Evolutionary conservation across 2,329 filamentous ascomycete genomes (phyloP).

Genomic region (Fusarium pseudonygamai): DNA sequence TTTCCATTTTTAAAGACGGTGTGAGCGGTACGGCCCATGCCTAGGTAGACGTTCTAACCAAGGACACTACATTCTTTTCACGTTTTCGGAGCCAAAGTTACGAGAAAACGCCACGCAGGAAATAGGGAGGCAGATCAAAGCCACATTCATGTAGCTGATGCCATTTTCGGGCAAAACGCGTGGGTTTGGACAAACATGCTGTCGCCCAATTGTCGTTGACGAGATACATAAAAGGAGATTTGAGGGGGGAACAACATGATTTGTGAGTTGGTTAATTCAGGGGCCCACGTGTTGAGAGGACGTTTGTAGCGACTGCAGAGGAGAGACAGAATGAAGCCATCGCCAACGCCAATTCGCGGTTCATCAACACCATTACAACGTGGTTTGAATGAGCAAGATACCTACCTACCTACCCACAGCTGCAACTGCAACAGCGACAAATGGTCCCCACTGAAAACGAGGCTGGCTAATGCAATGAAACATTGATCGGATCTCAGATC

Average conservation of each 20-base stretch:
- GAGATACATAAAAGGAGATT: background rate
- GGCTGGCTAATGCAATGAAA: background rate
- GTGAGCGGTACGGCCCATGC: slow-evolving; percentile 38
- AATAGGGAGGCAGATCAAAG: background rate
- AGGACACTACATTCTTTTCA: background rate
- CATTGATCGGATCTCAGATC: background rate
- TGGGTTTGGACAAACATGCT: slow-evolving; percentile 4
- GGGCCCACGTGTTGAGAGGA: background rate
- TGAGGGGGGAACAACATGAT: background rate
- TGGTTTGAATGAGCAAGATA: background rate
- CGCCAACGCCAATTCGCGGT: background rate
- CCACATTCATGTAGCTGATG: slow-evolving; percentile 6
- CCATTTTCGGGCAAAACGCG: background rate
- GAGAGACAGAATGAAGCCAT: background rate
- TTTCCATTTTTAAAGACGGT: background rate
- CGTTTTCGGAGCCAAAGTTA: background rate
- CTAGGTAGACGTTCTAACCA: slow-evolving; percentile 1
- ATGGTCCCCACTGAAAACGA: background rate
- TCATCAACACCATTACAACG: background rate
- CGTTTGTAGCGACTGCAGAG: background rate
- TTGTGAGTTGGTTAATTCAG: background rate
- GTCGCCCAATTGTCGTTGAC: slow-evolving; percentile 3
- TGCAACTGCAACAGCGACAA: background rate
- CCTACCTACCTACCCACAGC: background rate
- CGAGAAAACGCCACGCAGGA: background rate